Evolutionary conservation across 371 early-diverging fungal species (phyloP).

Genomic region (Homolaphlyctis polyrhiza): DNA sequence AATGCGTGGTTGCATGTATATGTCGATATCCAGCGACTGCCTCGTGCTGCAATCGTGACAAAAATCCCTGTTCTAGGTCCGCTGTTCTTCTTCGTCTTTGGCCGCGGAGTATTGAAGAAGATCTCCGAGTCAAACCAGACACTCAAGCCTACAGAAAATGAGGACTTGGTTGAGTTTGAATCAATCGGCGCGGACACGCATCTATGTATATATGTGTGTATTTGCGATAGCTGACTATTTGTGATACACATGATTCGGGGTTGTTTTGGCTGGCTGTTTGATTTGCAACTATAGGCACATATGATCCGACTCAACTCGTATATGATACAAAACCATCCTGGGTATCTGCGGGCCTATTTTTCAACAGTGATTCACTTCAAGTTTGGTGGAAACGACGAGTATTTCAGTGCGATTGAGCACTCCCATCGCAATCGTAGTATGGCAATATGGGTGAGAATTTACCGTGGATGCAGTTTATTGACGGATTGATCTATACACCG

Average conservation of each 20-base stretch:
- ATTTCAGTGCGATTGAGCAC: background rate
- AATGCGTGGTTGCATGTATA: background rate
- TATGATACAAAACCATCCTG: background rate
- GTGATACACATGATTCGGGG: too few relatives aligned
- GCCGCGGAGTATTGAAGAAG: background rate
- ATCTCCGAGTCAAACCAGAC: background rate
- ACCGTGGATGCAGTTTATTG: too few relatives aligned
- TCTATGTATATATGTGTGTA: too few relatives aligned
- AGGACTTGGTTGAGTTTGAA: background rate
- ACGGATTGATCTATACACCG: too few relatives aligned
- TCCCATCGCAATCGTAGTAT: background rate
- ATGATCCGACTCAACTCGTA: background rate
- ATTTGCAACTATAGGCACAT: background rate
- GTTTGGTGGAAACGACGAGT: slow-evolving; percentile 2
- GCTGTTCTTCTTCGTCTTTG: background rate
- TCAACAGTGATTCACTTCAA: background rate
- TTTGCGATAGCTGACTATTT: too few relatives aligned
- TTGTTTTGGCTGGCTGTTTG: too few relatives aligned
- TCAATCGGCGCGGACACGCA: too few relatives aligned
- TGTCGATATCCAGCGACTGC: background rate
- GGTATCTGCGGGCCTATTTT: background rate
- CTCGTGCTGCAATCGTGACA: background rate
- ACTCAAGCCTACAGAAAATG: background rate
- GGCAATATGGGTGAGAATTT: background rate
- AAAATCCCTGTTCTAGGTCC: slow-evolving; percentile 3